phyloP scores from a whole-genome alignment of 1,139 yeast species.

The Nakaseomyces bracarensis region DNA sequence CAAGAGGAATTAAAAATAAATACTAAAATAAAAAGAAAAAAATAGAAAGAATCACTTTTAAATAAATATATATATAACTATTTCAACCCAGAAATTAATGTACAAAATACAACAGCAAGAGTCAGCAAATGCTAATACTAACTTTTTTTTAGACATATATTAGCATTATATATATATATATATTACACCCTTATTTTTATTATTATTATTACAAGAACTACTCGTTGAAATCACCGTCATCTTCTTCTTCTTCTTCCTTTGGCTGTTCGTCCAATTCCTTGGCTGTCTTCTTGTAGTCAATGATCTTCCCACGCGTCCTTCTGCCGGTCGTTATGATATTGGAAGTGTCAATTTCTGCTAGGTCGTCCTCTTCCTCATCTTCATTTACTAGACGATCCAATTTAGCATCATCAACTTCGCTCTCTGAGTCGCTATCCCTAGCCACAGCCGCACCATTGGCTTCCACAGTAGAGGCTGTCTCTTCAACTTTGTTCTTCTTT shows the following conservation, averaged over 20 bases:
- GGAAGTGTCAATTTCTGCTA: constrained; percentile 73
- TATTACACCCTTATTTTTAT: too few species aligned
- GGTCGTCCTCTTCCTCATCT: constrained; percentile 70
- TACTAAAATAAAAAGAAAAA: not conserved
- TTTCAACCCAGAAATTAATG: not conserved
- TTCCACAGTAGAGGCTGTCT: constrained; percentile 39
- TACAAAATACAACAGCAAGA: not conserved
- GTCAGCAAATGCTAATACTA: too few species aligned
- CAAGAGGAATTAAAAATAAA: not conserved
- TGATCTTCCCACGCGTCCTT: constrained; percentile 84
- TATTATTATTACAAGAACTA: not conserved
- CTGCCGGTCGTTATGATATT: constrained; percentile 80
- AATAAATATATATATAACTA: not conserved
- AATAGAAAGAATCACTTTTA: too few species aligned
- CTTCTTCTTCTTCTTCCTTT: constrained; percentile 33
- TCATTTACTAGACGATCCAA: constrained; percentile 39
- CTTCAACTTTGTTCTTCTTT: constrained; percentile 38
- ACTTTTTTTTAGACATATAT: too few species aligned
- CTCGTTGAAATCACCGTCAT: constrained; percentile 20
- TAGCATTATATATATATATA: too few species aligned
- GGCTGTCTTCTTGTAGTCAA: constrained; percentile 83
- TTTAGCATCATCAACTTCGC: constrained; percentile 51
- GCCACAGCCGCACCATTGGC: constrained; percentile 37
- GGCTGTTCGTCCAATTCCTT: constrained; percentile 51
- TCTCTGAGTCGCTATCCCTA: constrained; percentile 41